These are phyloP conservation scores for Musa beccarii DNA, from an alignment of 176 grass and related monocot species.

Conservation along the genomic window DNA sequence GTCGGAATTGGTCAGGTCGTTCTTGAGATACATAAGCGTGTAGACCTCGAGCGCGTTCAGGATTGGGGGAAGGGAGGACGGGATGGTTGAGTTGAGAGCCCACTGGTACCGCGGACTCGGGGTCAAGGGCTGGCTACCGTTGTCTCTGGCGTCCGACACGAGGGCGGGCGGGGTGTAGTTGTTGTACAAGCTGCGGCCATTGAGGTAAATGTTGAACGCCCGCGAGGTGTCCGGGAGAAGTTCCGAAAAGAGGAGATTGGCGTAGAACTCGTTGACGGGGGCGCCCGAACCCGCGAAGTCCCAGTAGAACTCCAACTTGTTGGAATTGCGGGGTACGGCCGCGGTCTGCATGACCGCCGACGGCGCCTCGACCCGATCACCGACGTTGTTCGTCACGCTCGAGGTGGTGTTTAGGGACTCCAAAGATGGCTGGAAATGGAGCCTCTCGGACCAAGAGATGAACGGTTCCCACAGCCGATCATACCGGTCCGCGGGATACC, in stretches of 20 bases:
- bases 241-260: conserved; percentile 30
- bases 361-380: conserved; percentile 9
- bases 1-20: conserved; percentile 11
- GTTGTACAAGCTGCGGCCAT: neutral
- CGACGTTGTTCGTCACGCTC: neutral
- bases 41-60: conserved; percentile 53
- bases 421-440: conserved; percentile 24
- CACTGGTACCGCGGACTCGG: conserved; percentile 1
- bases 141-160: neutral
- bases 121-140: neutral
- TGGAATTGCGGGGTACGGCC: conserved; percentile 25
- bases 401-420: neutral
- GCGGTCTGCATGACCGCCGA: conserved; percentile 43
- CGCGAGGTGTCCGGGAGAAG: conserved; percentile 15
- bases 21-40: conserved; percentile 19
- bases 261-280: conserved; percentile 9
- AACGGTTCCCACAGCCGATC: neutral
- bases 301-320: conserved; percentile 23
- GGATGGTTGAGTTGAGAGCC: conserved; percentile 33
- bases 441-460: neutral
- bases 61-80: conserved; percentile 40
- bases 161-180: conserved; percentile 9
- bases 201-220: conserved; percentile 28
- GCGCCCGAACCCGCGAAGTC: neutral
- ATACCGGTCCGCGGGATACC: conserved; percentile 37